These are phyloP conservation scores for Moringa oleifera DNA, from an alignment of 345 rosid species.

Conservation along the genomic window DNA sequence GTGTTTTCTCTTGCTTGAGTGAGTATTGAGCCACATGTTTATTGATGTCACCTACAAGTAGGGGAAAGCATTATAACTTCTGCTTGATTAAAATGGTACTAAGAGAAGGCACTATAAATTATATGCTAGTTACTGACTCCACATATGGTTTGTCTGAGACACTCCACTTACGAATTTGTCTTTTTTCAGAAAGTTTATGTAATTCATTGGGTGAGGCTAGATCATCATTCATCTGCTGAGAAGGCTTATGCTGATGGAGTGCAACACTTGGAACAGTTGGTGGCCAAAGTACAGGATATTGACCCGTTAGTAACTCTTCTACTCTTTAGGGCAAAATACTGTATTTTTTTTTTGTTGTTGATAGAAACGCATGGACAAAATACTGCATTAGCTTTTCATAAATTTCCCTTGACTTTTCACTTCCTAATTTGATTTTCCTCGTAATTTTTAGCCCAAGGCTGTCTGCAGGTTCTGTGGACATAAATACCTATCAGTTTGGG, in stretches of 20 bases:
- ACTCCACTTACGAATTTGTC: not conserved
- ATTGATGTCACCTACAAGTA: not conserved
- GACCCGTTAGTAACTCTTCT: slow-evolving; percentile 35
- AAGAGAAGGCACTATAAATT: not conserved
- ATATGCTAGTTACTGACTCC: not conserved
- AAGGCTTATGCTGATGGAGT: slow-evolving; percentile 52
- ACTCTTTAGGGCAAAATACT: not conserved
- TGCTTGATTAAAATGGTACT: not conserved
- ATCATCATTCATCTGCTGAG: slow-evolving; percentile 41
- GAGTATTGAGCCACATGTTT: too few species aligned
- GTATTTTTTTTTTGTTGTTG: too few species aligned
- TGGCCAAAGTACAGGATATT: slow-evolving; percentile 42
- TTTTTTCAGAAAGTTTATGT: slow-evolving; percentile 47
- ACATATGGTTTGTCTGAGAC: not conserved
- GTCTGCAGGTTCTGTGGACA: slow-evolving; percentile 42
- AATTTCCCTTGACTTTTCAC: not conserved
- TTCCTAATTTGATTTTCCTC: slow-evolving; percentile 3
- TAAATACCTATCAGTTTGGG: slow-evolving; percentile 57
- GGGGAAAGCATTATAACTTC: not conserved
- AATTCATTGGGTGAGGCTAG: slow-evolving; percentile 64
- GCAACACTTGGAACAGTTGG: slow-evolving; percentile 37
- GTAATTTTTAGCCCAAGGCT: slow-evolving; percentile 31
- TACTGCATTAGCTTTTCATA: not conserved
- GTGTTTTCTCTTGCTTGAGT: too few species aligned
- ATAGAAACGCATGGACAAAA: too few species aligned